phyloP scores from a whole-genome alignment of 768 basidiomycete species.

The Lentinula aciculospora region DNA sequence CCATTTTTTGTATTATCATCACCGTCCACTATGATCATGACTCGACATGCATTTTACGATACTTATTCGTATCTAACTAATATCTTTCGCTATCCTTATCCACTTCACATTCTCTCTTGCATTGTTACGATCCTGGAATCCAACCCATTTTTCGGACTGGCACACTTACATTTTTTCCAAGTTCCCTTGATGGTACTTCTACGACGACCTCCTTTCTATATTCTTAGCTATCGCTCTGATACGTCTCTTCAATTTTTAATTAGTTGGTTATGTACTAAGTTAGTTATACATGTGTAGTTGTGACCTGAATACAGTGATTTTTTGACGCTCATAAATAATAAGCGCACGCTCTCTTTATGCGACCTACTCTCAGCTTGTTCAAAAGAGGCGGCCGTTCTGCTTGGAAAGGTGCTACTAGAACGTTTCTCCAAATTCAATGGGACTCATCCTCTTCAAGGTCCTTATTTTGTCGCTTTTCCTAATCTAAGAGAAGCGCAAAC shows the following conservation, averaged over 20 bases:
- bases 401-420: constrained; percentile 61
- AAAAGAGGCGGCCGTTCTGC: constrained; percentile 65
- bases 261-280: too few relatives aligned
- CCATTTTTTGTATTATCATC: neutral
- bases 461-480: constrained; percentile 92
- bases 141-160: neutral
- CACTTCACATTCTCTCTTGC: neutral
- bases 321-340: neutral
- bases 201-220: neutral
- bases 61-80: neutral
- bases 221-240: neutral
- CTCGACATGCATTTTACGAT: neutral
- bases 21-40: neutral
- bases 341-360: constrained; percentile 36
- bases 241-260: neutral
- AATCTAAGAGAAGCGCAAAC: constrained; percentile 76
- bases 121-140: neutral
- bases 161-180: neutral
- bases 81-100: neutral
- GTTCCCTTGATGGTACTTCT: neutral
- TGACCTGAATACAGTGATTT: too few relatives aligned
- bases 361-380: constrained; percentile 51
- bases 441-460: constrained; percentile 49
- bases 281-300: too few relatives aligned
- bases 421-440: neutral